Percentiles rank a stretch among this genome's conserved stretches.
phyloP scores from a whole-genome alignment of 2,329 filamentous ascomycete genomes.

The Penicillium sumatraense region DNA sequence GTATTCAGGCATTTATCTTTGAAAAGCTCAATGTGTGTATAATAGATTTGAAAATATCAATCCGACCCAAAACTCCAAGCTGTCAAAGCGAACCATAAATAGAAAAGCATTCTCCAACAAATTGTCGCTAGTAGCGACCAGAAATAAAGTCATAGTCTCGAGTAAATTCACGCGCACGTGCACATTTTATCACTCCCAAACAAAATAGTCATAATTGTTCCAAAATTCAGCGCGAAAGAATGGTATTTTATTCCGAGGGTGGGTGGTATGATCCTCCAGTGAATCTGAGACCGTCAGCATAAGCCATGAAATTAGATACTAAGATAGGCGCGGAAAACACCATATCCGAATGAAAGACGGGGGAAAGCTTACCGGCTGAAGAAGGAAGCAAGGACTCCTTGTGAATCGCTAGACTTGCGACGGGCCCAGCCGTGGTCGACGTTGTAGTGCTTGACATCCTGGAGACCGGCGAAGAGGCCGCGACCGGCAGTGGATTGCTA shows the following conservation, averaged over 20 bases:
- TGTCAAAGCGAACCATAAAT: background rate
- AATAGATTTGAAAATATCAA: background rate
- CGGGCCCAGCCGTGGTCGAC: slow-evolving; percentile 43
- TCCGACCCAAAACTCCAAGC: background rate
- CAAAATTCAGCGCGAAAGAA: background rate
- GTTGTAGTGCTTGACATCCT: slow-evolving; percentile 44
- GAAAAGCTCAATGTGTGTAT: background rate
- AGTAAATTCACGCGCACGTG: background rate
- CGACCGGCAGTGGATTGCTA: slow-evolving; percentile 40
- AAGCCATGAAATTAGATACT: background rate
- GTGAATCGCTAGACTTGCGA: slow-evolving; percentile 24
- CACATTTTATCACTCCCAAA: background rate
- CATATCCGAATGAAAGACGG: background rate
- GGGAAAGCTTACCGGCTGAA: slow-evolving; percentile 28
- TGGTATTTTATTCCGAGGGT: background rate
- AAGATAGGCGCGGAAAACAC: too few relatives aligned
- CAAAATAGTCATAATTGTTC: background rate
- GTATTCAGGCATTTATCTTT: too few relatives aligned
- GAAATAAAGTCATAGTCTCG: background rate
- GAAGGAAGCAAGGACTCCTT: slow-evolving; percentile 20
- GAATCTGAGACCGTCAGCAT: background rate
- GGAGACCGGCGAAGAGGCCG: slow-evolving; percentile 44
- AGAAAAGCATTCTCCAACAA: background rate
- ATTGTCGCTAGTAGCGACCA: too few relatives aligned
- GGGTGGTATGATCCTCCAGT: slow-evolving; percentile 1